These are phyloP conservation scores for Fusarium verrucosum DNA, from an alignment of 2,329 filamentous ascomycete genomes.

Conservation along the genomic window DNA sequence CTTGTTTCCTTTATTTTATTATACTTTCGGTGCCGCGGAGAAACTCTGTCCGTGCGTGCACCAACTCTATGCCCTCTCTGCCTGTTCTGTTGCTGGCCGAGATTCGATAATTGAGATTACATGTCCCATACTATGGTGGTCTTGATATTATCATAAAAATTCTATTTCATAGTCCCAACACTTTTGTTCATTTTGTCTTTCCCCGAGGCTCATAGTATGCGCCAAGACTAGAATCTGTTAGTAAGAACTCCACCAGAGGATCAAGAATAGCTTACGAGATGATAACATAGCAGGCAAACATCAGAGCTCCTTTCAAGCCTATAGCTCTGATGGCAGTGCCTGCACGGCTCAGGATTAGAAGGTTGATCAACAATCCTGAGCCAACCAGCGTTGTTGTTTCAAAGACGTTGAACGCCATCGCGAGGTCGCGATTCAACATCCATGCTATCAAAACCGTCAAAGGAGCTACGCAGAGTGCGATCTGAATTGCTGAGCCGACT, in stretches of 20 bases:
- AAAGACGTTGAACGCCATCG: constrained; percentile 78
- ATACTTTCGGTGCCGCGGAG: not conserved
- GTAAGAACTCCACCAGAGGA: fast-evolving
- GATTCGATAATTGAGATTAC: not conserved
- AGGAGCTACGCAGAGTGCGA: constrained; percentile 68
- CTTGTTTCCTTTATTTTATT: not conserved
- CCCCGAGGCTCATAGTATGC: constrained; percentile 31
- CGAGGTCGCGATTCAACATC: constrained; percentile 64
- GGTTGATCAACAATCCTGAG: constrained; percentile 76
- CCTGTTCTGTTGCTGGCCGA: not conserved
- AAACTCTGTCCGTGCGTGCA: no score
- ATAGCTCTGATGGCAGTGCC: constrained; percentile 69
- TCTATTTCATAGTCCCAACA: not conserved
- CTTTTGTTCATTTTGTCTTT: constrained; percentile 3
- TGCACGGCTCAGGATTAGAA: constrained; percentile 77
- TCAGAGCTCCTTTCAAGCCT: constrained; percentile 63
- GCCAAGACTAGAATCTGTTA: constrained; percentile 7
- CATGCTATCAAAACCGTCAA: constrained; percentile 69
- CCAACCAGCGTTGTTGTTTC: constrained; percentile 79
- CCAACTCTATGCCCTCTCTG: not conserved
- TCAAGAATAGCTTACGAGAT: constrained; percentile 48
- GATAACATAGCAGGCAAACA: constrained; percentile 64
- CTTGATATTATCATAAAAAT: constrained; percentile 29
- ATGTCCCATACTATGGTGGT: constrained; percentile 3
- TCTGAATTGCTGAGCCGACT: constrained; percentile 69